Base-by-base conservation (phyloP, 441 rosid species). In the Populus tomentosa region DNA sequence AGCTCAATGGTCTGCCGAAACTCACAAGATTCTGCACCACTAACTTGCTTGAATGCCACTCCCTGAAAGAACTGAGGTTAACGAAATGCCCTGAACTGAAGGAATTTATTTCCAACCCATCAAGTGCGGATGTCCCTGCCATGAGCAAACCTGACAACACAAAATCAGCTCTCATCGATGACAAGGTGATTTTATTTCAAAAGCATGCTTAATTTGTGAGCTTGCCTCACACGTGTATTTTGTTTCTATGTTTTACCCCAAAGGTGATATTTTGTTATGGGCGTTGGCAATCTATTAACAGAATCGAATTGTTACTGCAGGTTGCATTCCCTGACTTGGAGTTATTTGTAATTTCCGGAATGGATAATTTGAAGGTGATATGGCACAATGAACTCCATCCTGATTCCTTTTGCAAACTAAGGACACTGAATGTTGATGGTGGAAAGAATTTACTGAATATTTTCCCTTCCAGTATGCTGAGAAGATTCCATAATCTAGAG, bases 251-350 rank as follows among this genome's bases (percentile, higher is more conserved):
- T 30, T 30, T 30, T 30, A 30, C 4, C 32, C 32, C 32, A 30
- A 30, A 30, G 4, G 32, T 30, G 32, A 30, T 30, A 3, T 30
- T 30, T 30, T 30, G 32, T 30, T 30, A 30, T 30, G 32, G 32
- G 56, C 56, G 5, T 46, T 35, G 10, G 74, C 36, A 21, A 20
- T 11, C 23, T 10, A 6, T 10, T 64, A n/a, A 65, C 9, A 38
- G 6, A 1, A 1, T 53, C 3, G 8, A 40, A 53, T 32, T 11
- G 1, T 1, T 73, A 6, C 2, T 11, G 14, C 42, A 81, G 77
- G 77, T 83, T 64, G 59, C 30, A 20, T 80, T 83, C 10, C 80
- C 83, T 8, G 26, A 50, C 53, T 36, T 85, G 73, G 13, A 72
- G 73, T 0, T 3, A 1, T 1, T 83, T 72, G n/a, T 2, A 24